Conservation (phyloP, 2,329 filamentous ascomycete genomes). For the Dothistroma pini region DNA sequence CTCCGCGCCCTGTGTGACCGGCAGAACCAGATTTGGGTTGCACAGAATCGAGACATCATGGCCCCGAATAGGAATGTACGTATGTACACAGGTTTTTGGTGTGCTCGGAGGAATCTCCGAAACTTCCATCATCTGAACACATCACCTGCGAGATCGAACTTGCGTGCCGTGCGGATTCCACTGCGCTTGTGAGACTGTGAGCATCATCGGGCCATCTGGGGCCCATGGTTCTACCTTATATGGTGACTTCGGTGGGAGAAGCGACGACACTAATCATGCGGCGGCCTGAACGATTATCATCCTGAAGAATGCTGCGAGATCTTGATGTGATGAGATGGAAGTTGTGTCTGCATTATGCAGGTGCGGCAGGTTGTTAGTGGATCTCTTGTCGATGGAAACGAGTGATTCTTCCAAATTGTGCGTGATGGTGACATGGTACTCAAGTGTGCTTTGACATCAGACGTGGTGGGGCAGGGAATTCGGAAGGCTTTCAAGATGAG, state of each 20-base stretch:
- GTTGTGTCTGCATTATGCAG: slow-evolving; percentile 16
- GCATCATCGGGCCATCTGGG: neutral
- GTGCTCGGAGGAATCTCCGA: neutral
- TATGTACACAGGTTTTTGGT: neutral
- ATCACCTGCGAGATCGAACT: neutral
- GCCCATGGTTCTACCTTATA: neutral
- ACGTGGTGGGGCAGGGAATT: neutral
- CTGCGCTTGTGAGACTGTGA: neutral
- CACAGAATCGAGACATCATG: neutral
- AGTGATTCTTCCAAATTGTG: neutral
- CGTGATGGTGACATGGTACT: neutral
- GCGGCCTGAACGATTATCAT: neutral
- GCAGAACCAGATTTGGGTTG: neutral
- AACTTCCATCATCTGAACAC: neutral
- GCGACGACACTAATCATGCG: neutral
- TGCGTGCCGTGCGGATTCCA: neutral
- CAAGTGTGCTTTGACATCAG: neutral
- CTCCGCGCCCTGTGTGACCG: neutral
- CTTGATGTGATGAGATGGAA: neutral
- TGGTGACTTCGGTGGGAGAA: neutral
- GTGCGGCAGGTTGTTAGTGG: neutral
- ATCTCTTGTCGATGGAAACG: neutral
- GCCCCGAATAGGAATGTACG: neutral
- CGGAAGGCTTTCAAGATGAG: neutral
- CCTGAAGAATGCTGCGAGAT: neutral